phyloP scores from a whole-genome alignment of 2,329 filamentous ascomycete genomes.

The Aspergillus melleus region DNA sequence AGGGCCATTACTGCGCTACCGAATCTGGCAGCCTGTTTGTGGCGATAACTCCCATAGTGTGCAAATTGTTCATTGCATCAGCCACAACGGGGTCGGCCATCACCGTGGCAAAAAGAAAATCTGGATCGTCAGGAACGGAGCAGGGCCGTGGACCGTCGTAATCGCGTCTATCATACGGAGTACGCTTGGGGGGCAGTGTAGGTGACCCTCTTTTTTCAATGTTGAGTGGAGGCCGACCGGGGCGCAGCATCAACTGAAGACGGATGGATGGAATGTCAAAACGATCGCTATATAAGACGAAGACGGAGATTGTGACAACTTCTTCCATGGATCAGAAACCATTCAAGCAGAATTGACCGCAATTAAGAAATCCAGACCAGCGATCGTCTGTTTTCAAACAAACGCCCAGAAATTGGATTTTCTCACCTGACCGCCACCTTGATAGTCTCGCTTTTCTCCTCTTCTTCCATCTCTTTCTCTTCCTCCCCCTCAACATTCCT shows the following conservation, averaged over 20 bases:
- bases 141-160: not conserved
- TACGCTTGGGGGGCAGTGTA: not conserved
- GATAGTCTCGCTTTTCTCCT: not conserved
- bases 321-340: not conserved
- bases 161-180: not conserved
- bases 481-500: too few relatives aligned
- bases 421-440: not conserved
- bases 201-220: not conserved
- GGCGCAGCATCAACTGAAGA: not conserved
- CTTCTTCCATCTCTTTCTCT: not conserved
- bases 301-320: not conserved
- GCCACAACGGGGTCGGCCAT: conserved; percentile 3
- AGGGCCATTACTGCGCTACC: not conserved
- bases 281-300: not conserved
- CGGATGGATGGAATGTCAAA: not conserved
- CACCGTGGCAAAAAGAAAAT: conserved; percentile 1
- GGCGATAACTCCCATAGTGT: not conserved
- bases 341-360: not conserved
- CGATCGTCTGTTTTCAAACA: not conserved
- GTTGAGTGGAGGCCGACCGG: not conserved
- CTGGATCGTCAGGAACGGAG: conserved; percentile 3
- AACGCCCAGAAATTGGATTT: not conserved
- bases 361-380: not conserved
- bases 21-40: not conserved
- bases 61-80: not conserved